Conservation (phyloP, 257 asterid genomes). For the Solanum appendiculatum region DNA sequence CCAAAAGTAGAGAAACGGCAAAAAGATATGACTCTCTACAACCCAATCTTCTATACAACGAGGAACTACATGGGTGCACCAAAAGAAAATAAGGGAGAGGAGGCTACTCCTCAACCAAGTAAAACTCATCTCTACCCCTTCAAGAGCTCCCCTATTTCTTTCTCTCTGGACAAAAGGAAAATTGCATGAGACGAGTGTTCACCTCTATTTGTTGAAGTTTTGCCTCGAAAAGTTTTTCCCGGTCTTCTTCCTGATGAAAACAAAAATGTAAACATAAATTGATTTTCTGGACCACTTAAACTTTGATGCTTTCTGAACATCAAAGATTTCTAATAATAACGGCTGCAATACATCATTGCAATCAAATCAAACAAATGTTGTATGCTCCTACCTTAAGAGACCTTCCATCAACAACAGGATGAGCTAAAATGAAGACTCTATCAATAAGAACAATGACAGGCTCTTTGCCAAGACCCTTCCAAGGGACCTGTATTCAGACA, state of each 20-base stretch:
- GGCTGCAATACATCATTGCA: not conserved
- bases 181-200: conserved; percentile 8
- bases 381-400: conserved; percentile 55
- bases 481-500: conserved; percentile 61
- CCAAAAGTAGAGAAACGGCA: not conserved
- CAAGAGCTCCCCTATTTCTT: not conserved
- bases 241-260: conserved; percentile 71
- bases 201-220: conserved; percentile 97
- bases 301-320: not conserved
- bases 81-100: not conserved
- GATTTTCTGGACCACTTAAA: not conserved
- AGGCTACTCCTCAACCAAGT: not conserved
- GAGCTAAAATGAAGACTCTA: conserved; percentile 86
- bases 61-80: not conserved
- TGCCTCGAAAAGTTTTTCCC: conserved; percentile 82
- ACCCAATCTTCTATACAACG: not conserved
- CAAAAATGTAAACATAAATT: conserved; percentile 3
- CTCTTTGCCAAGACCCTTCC: conserved; percentile 99
- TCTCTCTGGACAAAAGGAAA: not conserved
- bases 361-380: not conserved
- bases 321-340: not conserved
- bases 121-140: not conserved
- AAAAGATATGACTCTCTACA: not conserved
- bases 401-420: conserved; percentile 64
- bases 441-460: conserved; percentile 97